Evolutionary conservation across 208 protist genomes (phyloP).

Genomic region (Crithidia fasciculata): DNA sequence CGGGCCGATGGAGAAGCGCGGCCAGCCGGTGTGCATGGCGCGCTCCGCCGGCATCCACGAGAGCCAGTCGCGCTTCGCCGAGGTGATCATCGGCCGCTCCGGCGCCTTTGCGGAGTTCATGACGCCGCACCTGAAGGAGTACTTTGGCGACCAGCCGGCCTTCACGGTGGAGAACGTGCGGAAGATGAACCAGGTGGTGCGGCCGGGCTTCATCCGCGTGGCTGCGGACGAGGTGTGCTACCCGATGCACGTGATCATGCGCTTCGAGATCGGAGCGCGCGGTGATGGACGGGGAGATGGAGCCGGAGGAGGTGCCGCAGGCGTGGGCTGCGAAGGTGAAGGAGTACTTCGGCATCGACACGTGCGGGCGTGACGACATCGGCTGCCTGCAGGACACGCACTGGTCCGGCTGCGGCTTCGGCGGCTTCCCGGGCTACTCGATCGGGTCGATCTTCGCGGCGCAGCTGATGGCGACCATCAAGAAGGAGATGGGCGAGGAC

Average conservation of each 20-base stretch:
- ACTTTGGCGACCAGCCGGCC: neutral
- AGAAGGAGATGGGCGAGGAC: neutral
- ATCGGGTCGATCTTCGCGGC: neutral
- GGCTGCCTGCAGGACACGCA: neutral
- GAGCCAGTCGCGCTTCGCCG: neutral
- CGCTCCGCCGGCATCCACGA: neutral
- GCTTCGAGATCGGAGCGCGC: neutral
- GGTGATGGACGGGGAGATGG: constrained; percentile 15
- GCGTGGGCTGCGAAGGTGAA: neutral
- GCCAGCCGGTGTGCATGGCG: neutral
- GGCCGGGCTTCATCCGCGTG: neutral
- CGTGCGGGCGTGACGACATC: neutral
- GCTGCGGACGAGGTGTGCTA: neutral
- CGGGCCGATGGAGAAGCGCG: neutral
- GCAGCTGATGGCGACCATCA: neutral
- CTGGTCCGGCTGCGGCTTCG: neutral
- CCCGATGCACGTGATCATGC: neutral
- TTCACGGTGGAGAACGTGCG: neutral
- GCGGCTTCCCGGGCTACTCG: neutral
- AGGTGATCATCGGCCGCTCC: neutral
- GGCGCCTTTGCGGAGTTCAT: neutral
- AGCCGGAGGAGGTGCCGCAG: neutral
- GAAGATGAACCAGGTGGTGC: neutral
- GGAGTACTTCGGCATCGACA: neutral
- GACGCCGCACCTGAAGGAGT: neutral